phyloP scores from a whole-genome alignment of 257 asterid genomes.

The Scutellaria minor region DNA sequence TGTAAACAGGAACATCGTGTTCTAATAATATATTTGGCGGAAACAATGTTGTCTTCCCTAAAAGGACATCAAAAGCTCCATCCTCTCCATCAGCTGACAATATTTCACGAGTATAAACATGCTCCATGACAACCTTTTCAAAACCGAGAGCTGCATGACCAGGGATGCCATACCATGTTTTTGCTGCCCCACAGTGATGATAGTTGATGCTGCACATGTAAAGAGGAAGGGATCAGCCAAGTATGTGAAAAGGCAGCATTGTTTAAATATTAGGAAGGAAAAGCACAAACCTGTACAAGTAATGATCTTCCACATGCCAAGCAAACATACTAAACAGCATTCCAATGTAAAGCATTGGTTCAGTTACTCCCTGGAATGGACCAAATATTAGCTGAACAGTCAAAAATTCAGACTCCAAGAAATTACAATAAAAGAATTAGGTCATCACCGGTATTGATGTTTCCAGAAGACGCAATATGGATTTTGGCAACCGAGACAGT shows the following conservation, averaged over 20 bases:
- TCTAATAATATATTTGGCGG: slow-evolving; percentile 85
- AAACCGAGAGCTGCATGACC: slow-evolving; percentile 91
- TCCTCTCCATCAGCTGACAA: slow-evolving; percentile 86
- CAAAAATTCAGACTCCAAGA: not conserved
- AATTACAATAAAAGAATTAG: slow-evolving; percentile 19
- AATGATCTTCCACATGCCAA: slow-evolving; percentile 99
- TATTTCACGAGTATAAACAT: slow-evolving; percentile 75
- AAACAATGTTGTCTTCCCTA: slow-evolving; percentile 94
- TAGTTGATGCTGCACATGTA: slow-evolving; percentile 75
- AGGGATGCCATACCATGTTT: slow-evolving; percentile 98
- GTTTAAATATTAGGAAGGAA: not conserved
- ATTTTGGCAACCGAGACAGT: slow-evolving; percentile 85
- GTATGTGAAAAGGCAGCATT: slow-evolving; percentile 9
- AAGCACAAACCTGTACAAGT: slow-evolving; percentile 73
- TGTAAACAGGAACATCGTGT: slow-evolving; percentile 85
- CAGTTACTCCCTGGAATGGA: slow-evolving; percentile 91
- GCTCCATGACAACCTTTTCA: slow-evolving; percentile 81
- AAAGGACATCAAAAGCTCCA: slow-evolving; percentile 94
- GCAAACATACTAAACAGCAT: slow-evolving; percentile 99
- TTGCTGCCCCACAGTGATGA: slow-evolving; percentile 98
- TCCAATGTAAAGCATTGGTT: slow-evolving; percentile 98
- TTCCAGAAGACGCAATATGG: slow-evolving; percentile 87
- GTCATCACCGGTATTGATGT: slow-evolving; percentile 78
- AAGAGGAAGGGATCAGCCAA: slow-evolving; percentile 30
- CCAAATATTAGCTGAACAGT: slow-evolving; percentile 24